phyloP scores from a whole-genome alignment of 2,329 filamentous ascomycete species.

The Cryphonectria nitschkei region DNA sequence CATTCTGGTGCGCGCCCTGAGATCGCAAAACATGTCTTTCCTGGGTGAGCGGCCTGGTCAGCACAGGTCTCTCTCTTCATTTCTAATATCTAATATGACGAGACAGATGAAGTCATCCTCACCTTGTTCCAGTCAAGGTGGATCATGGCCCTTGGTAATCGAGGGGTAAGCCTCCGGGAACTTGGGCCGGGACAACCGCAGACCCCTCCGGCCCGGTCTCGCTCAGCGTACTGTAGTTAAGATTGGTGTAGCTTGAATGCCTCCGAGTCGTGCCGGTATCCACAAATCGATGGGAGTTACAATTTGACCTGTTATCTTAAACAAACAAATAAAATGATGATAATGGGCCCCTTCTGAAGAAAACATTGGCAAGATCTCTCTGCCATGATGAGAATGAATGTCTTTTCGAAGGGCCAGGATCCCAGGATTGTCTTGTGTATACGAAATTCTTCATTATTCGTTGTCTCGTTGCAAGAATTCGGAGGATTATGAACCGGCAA shows the following conservation, averaged over 20 bases:
- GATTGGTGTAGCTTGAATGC: not conserved
- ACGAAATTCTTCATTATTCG: not conserved
- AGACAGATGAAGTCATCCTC: not conserved
- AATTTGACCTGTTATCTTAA: not conserved
- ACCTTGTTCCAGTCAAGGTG: not conserved
- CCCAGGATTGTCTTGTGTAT: not conserved
- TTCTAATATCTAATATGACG: not conserved
- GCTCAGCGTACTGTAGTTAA: not conserved
- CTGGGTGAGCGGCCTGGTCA: not conserved
- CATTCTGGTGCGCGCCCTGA: not conserved
- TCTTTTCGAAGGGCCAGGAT: not conserved
- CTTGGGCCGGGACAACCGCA: not conserved
- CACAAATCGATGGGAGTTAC: not conserved
- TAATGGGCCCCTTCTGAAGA: not conserved
- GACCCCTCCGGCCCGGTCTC: not conserved
- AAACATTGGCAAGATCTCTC: not conserved
- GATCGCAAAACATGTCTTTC: not conserved
- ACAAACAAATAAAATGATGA: too few relatives aligned
- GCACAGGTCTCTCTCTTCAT: not conserved
- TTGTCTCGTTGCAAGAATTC: not conserved
- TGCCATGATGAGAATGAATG: not conserved
- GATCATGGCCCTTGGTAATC: constrained; percentile 1
- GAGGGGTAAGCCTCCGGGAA: not conserved
- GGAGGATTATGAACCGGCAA: not conserved
- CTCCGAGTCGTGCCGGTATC: not conserved